These are phyloP conservation scores for Vigna mungo DNA, from an alignment of 306 rosid genomes.

Conservation along the genomic window DNA sequence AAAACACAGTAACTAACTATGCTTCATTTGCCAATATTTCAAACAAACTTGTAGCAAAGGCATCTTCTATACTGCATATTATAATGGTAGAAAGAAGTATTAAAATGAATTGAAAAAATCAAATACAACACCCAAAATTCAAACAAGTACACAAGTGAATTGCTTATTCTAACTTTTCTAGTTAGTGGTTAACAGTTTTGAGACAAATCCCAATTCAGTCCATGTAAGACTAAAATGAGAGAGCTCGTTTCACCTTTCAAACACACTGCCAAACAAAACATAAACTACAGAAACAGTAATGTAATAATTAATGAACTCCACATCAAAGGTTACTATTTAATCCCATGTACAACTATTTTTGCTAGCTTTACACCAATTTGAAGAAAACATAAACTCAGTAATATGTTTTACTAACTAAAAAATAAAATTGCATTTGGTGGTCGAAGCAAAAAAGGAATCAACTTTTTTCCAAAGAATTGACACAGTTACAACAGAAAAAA, in stretches of 20 bases:
- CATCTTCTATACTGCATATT: background rate
- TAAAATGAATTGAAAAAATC: slow-evolving; percentile 2
- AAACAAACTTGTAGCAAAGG: background rate
- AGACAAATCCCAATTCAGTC: slow-evolving; percentile 12
- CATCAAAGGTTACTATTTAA: slow-evolving; percentile 11
- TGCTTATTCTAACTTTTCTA: background rate
- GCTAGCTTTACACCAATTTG: slow-evolving; percentile 2
- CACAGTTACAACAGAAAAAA: background rate
- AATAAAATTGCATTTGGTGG: background rate
- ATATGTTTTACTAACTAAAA: slow-evolving; percentile 5
- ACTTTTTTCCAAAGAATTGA: background rate
- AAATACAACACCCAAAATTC: background rate
- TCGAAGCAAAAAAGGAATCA: slow-evolving; percentile 22
- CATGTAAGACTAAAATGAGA: slow-evolving; percentile 19
- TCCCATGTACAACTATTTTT: background rate
- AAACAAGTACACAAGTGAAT: background rate
- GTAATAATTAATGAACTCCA: slow-evolving; percentile 1
- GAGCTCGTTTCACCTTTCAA: slow-evolving; percentile 12
- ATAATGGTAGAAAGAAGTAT: background rate
- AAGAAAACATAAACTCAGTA: slow-evolving; percentile 2
- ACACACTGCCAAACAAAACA: slow-evolving; percentile 9
- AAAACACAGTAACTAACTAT: background rate
- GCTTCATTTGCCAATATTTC: background rate
- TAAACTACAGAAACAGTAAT: background rate
- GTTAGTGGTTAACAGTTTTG: background rate